Percentiles rank a stretch among this genome's conserved stretches.
Conservation (phyloP, 768 basidiomycete species). For the Lactifluus hygrophoroides region DNA sequence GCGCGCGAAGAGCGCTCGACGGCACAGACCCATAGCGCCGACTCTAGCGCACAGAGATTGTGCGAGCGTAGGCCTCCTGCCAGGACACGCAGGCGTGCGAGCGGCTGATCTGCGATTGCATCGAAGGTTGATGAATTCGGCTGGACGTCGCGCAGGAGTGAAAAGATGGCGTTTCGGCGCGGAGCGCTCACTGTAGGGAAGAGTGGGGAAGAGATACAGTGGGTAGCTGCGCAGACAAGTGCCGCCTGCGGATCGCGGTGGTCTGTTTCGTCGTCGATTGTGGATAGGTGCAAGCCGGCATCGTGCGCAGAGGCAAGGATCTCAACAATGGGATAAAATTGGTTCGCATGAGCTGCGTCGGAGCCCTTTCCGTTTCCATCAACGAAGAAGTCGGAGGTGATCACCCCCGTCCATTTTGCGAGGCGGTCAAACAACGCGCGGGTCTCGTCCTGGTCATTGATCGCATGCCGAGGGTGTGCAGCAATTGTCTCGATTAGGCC, state of each 20-base stretch:
- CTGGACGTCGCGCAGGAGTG: not conserved
- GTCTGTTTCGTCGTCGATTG: not conserved
- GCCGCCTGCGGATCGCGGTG: not conserved
- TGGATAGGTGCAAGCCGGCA: not conserved
- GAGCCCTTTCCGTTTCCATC: not conserved
- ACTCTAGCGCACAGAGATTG: not conserved
- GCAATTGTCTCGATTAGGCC: conserved; percentile 23
- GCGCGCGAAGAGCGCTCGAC: not conserved
- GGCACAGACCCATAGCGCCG: not conserved
- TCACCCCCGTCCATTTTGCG: conserved; percentile 24
- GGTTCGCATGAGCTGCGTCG: not conserved
- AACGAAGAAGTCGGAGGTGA: conserved; percentile 19
- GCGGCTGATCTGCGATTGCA: not conserved
- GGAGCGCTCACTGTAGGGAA: not conserved
- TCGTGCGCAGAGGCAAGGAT: conserved; percentile 6
- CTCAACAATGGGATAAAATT: conserved; percentile 5
- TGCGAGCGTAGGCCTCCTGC: not conserved
- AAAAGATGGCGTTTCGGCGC: not conserved
- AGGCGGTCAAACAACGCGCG: conserved; percentile 13
- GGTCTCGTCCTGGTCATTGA: conserved; percentile 1
- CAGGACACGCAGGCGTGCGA: not conserved
- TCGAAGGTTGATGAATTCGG: conserved; percentile 1
- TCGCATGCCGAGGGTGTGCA: not conserved
- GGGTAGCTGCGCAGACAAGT: conserved; percentile 1
- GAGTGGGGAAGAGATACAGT: not conserved